Evolutionary conservation across 2,329 filamentous ascomycete species (phyloP), one percentile per base, ranked within the genome.

Genomic region (Claviceps sp.): DNA sequence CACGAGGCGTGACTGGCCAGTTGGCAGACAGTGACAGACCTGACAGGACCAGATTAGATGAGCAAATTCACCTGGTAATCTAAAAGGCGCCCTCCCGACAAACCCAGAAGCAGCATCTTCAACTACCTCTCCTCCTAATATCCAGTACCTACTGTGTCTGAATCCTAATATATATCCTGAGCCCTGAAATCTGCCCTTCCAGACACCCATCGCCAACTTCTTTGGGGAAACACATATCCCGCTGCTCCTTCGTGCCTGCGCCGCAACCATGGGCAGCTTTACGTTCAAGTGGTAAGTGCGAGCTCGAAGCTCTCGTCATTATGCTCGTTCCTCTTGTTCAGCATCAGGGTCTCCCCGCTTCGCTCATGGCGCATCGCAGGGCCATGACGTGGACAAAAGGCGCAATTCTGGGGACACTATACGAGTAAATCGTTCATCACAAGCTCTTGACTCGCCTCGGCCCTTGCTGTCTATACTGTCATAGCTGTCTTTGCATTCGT

Each of bases 221-320:
- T 22, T 16, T 41, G 37, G 22, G 41, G 26, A 41, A n/a, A 41
- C 24, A 47, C 30, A 26, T 22, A 13, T 52, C 30, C 38, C 30
- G 38, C 26, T 42, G 26, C 26, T 20, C 11, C 20, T 34, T 40
- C 16, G 42, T 20, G 42, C 22, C 50, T 55, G 59, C 59, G 53
- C 59, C 54, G 53, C 58, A 62, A 70, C 63, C 58, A 84, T 85
- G 80, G 81, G 79, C 62, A 83, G 72, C 70, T 85, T 80, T 65
- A 80, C 80, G 49, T 86, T 86, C 72, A 82, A 77, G 67, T 86
- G 82, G 82, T 86, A 70, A 70, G 81, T 66, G 43, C 45, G 14
- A 24, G 9, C 16, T 34, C 7, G n/a, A 44, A 34, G 26, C 34
- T 16, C 18, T 11, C 3, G 8, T 34, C 30, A 34, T 34, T 34